A percentile compares a stretch with the other conserved stretches of the same genome.
phyloP scores from a whole-genome alignment of 176 grass and related monocot species.

The Hyparrhenia diplandra region DNA sequence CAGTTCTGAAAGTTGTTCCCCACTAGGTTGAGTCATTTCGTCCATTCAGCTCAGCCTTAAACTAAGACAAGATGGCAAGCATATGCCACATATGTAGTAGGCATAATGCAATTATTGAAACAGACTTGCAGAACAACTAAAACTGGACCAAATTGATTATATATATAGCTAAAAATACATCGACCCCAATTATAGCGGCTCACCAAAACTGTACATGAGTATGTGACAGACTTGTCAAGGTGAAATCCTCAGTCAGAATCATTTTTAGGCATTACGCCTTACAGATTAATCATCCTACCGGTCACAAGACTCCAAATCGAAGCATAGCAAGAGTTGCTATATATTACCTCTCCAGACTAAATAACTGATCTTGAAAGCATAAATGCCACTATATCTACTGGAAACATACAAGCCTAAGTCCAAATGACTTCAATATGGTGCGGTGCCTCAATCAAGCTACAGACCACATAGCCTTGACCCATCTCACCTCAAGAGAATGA shows the following conservation, averaged over 20 bases:
- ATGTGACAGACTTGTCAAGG: background rate
- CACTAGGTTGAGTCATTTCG: constrained; percentile 16
- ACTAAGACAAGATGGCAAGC: background rate
- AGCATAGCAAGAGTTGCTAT: background rate
- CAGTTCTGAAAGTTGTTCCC: constrained; percentile 20
- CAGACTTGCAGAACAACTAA: background rate
- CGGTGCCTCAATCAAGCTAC: constrained; percentile 1
- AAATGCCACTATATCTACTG: constrained; percentile 4
- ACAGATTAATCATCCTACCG: background rate
- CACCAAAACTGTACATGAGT: background rate
- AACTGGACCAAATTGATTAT: background rate
- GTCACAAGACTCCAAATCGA: background rate
- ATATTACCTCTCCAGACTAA: background rate
- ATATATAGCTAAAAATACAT: background rate
- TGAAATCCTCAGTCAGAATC: constrained; percentile 2
- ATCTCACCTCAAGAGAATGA: constrained; percentile 3
- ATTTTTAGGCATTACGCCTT: background rate
- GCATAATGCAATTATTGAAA: constrained; percentile 8
- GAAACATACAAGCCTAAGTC: constrained; percentile 12
- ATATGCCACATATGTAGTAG: constrained; percentile 10
- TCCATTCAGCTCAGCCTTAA: constrained; percentile 4
- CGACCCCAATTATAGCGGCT: background rate
- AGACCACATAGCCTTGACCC: constrained; percentile 20
- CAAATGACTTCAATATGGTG: constrained; percentile 22
- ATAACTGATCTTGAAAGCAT: background rate